Conservation (phyloP, 768 basidiomycete species). For the Omphalotus guepiniiformis region DNA sequence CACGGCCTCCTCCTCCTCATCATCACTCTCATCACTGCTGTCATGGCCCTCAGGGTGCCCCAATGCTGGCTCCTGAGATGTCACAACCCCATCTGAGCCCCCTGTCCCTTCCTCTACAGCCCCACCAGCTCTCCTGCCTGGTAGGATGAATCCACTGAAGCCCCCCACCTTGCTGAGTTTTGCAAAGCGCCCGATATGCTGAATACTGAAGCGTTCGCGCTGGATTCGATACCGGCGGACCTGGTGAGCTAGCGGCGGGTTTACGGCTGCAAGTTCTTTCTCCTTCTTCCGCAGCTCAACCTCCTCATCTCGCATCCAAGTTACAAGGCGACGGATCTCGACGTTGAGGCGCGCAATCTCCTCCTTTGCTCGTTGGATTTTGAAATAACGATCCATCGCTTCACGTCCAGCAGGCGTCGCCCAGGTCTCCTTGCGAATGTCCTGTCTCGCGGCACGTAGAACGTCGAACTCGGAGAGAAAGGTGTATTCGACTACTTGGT, state of each 20-base stretch:
- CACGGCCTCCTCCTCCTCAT: no score
- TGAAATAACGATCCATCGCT: conserved; percentile 15
- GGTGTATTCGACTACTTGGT: conserved; percentile 20
- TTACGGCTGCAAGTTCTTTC: not conserved
- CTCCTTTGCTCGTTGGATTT: conserved; percentile 17
- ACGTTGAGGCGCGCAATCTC: conserved; percentile 20
- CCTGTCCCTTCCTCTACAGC: no score
- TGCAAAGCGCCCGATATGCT: not conserved
- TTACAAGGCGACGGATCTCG: conserved; percentile 17
- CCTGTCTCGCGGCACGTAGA: conserved; percentile 8
- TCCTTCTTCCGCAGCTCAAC: conserved; percentile 1
- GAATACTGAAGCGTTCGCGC: not conserved
- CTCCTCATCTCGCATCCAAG: conserved; percentile 10
- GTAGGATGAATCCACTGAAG: not conserved
- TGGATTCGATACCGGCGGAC: not conserved
- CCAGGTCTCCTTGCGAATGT: conserved; percentile 10
- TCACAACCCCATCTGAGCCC: no score
- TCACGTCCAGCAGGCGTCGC: conserved; percentile 11
- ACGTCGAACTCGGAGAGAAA: conserved; percentile 21
- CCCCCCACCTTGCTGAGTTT: conserved; percentile 1
- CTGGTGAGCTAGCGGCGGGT: conserved; percentile 6
- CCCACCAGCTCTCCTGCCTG: not conserved
- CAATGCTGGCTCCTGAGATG: no score
- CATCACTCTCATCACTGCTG: no score
- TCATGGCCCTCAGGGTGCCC: no score